Evolutionary conservation across 768 basidiomycete genomes (phyloP).

Genomic region (Lactarius quietus): DNA sequence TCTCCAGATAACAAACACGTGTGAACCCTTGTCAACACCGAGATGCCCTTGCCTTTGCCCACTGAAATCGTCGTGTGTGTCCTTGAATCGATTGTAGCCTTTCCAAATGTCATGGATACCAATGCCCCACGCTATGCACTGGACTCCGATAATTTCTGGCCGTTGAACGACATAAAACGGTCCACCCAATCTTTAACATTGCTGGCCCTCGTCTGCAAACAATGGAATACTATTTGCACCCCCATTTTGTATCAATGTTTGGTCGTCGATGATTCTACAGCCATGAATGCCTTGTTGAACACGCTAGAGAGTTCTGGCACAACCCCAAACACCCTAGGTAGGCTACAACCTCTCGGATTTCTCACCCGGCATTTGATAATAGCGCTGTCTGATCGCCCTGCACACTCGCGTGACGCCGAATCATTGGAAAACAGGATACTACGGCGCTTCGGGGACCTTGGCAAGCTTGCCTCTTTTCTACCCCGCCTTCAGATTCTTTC

Average conservation of each 20-base stretch:
- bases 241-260: slow-evolving; percentile 16
- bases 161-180: slow-evolving; percentile 8
- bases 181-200: not conserved
- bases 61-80: slow-evolving; percentile 10
- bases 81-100: slow-evolving; percentile 4
- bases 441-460: slow-evolving; percentile 16
- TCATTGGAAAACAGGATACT: slow-evolving; percentile 5
- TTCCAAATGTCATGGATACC: slow-evolving; percentile 5
- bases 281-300: not conserved
- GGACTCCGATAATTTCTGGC: not conserved
- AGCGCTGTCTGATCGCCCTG: slow-evolving; percentile 12
- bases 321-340: not conserved
- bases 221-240: slow-evolving; percentile 16
- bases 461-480: slow-evolving; percentile 13
- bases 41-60: slow-evolving; percentile 13
- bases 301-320: slow-evolving; percentile 7
- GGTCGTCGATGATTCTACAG: slow-evolving; percentile 5
- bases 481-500: slow-evolving; percentile 16
- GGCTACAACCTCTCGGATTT: slow-evolving; percentile 1
- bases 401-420: not conserved
- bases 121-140: not conserved
- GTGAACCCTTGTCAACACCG: not conserved
- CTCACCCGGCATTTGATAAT: slow-evolving; percentile 21
- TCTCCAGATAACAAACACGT: slow-evolving; percentile 8
- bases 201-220: slow-evolving; percentile 17